Base-by-base conservation (phyloP, 1,139 yeast species). In the Geotrichum carabidarum region DNA sequence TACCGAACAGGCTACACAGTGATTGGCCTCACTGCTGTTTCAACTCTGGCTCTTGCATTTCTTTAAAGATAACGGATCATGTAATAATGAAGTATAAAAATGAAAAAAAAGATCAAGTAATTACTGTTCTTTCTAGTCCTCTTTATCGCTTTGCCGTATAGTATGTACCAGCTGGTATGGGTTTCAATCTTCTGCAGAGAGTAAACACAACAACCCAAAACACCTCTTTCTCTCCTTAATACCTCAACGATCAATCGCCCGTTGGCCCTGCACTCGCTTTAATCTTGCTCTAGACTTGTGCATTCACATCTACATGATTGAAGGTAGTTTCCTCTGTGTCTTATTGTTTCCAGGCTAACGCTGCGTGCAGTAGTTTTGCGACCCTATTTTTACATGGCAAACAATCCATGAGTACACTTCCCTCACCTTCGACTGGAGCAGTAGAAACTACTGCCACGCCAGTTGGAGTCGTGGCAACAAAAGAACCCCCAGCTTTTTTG, bases 1-100 rank as follows among this genome's bases (percentile, higher is more conserved):
- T 86, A 86, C 80, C 81, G 86, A 74, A 90, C 97, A 48, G 98
- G 97, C 60, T 89, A 89, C 72, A 75, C 80, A 52, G 96, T 90
- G 32, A 71, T 90, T 60, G 97, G 83, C 38, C 75, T 81, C 63
- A 76, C 95, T 50, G 86, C 84, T 32, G 64, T 85, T 53, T 67
- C 83, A 34, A 89, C 95, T 51, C 65, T 88, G 35, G 65, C 62
- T 15, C 63, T 74, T 48, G 68, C 74, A n/a, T 59, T 74, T 45
- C 48, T 71, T 54, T 72, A 68, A 58, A 48, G 15, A 2, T 22
- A 22, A n/a, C 14, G n/a, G 34, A 30, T 31, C n/a, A 44, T 14
- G 12, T 14, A 45, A 22, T 9, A 12, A 31, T 31, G 18, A n/a
- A 36, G 22, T 27, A 44, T 11, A n/a, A 31, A 27, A 36, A 47